Evolutionary conservation across 371 early-diverging fungal species (phyloP).

Genomic region (Lichtheimia ornata): DNA sequence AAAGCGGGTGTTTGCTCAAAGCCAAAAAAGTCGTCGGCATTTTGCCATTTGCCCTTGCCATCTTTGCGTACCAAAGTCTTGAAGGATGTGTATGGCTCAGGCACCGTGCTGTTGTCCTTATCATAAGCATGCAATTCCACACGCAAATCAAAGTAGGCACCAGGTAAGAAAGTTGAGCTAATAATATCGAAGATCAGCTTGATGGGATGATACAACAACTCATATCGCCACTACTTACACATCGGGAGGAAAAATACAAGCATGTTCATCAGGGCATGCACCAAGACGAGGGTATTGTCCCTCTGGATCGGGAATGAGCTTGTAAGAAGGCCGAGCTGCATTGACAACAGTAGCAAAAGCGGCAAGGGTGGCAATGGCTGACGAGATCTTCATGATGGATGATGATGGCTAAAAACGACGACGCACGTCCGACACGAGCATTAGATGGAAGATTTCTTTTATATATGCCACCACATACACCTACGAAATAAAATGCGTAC

Average conservation of each 20-base stretch:
- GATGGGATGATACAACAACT: background rate
- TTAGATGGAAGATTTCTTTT: background rate
- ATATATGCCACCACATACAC: background rate
- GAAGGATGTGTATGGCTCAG: slow-evolving; percentile 33
- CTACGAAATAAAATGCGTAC: background rate
- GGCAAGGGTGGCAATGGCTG: background rate
- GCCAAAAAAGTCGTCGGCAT: slow-evolving; percentile 47
- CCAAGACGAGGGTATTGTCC: slow-evolving; percentile 60
- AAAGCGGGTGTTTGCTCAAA: slow-evolving; percentile 27
- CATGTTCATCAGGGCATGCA: slow-evolving; percentile 56
- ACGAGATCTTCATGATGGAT: slow-evolving; percentile 1
- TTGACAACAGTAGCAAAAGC: slow-evolving; percentile 2
- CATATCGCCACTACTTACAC: slow-evolving; percentile 32
- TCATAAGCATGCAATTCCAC: slow-evolving; percentile 64
- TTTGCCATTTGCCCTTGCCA: slow-evolving; percentile 39
- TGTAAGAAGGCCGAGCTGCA: slow-evolving; percentile 6
- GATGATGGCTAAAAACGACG: background rate
- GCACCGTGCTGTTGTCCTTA: slow-evolving; percentile 33
- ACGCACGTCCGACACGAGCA: background rate
- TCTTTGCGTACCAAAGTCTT: slow-evolving; percentile 47
- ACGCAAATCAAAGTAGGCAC: slow-evolving; percentile 58
- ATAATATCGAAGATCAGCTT: background rate
- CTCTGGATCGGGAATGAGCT: slow-evolving; percentile 34
- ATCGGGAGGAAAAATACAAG: slow-evolving; percentile 59
- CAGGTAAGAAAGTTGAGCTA: slow-evolving; percentile 59